phyloP scores from a whole-genome alignment of 306 rosid genomes.

The Fragaria vesca region DNA sequence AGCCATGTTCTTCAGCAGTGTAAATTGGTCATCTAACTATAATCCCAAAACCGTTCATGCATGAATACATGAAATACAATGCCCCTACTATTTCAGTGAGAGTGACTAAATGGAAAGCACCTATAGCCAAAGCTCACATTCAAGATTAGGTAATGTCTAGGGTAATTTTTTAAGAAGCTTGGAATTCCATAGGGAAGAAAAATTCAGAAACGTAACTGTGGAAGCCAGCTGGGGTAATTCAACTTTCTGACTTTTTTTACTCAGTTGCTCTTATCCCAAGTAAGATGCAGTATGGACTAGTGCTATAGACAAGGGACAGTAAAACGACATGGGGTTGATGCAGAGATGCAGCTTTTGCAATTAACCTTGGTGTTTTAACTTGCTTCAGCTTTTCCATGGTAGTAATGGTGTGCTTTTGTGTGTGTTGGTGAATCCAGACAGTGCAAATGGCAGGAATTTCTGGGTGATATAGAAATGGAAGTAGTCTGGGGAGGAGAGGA shows the following conservation, averaged over 20 bases:
- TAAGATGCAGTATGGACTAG: background rate
- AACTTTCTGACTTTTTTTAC: constrained; percentile 8
- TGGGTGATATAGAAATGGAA: background rate
- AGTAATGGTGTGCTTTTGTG: background rate
- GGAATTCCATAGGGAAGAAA: constrained; percentile 17
- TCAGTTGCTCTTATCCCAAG: background rate
- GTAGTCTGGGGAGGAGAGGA: constrained; percentile 3
- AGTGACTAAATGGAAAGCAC: constrained; percentile 24
- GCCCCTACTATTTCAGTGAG: background rate
- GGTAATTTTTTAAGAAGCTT: constrained; percentile 15
- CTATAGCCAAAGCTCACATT: background rate
- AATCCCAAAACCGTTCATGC: background rate
- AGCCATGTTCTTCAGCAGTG: background rate
- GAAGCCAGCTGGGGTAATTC: background rate
- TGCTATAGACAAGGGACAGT: constrained; percentile 19
- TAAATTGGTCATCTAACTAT: background rate
- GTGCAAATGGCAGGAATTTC: constrained; percentile 13
- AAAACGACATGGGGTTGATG: constrained; percentile 32
- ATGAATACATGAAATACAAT: background rate
- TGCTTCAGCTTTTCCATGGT: background rate
- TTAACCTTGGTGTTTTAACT: constrained; percentile 8
- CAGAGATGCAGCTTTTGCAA: constrained; percentile 31
- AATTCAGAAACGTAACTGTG: background rate
- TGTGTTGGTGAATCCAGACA: background rate
- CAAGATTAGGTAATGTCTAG: constrained; percentile 1